Conservation (phyloP, 1,284 basidiomycete species). For the Porodaedalea pini region DNA sequence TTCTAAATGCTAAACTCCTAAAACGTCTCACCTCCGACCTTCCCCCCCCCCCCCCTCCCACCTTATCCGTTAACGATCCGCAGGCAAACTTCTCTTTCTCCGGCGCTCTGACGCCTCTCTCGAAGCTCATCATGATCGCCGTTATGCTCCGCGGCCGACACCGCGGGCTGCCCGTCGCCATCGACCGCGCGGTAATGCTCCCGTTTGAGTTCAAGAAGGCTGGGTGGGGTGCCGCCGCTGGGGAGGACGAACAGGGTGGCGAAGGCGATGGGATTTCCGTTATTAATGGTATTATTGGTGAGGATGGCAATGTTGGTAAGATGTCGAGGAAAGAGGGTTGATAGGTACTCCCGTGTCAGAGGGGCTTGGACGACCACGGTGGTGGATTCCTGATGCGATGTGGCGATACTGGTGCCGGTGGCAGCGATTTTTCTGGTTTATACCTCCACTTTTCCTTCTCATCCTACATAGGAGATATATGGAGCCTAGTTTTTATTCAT, state of each 20-base stretch:
- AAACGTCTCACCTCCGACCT: background rate
- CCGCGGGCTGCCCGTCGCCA: conserved; percentile 83
- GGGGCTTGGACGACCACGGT: no score
- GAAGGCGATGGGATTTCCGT: background rate
- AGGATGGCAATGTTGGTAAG: background rate
- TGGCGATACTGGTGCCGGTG: no score
- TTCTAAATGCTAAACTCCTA: background rate
- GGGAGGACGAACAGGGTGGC: background rate
- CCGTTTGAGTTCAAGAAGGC: conserved; percentile 50
- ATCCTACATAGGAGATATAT: no score
- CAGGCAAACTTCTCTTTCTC: conserved; percentile 78
- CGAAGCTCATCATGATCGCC: conserved; percentile 80
- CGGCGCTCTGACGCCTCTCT: conserved; percentile 75
- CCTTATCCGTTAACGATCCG: background rate
- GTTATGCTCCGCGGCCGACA: conserved; percentile 96
- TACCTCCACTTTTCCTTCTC: no score
- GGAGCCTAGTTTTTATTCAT: no score
- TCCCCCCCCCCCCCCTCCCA: background rate
- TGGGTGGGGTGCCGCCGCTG: background rate
- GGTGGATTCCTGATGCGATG: no score
- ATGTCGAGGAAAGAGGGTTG: background rate
- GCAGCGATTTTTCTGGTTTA: no score
- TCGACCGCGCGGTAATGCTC: conserved; percentile 81
- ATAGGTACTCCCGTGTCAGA: no score
- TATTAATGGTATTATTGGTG: background rate